Percentiles rank a stretch among this genome's conserved stretches.
Evolutionary conservation across 345 rosid species (phyloP).

Genomic region (Syzygium oleosum): DNA sequence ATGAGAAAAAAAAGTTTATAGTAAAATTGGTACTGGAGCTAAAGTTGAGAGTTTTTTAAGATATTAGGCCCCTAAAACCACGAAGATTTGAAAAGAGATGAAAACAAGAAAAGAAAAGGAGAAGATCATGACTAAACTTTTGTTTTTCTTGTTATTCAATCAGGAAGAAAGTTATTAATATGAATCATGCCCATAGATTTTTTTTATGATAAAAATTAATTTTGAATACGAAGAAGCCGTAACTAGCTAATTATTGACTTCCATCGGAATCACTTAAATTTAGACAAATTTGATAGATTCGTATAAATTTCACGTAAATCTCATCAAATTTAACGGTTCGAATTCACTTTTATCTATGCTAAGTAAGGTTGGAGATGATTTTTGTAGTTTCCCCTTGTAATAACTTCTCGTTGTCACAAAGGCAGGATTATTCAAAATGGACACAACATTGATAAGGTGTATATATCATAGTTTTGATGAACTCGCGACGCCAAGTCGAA

Average conservation of each 20-base stretch:
- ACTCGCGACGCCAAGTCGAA: no score
- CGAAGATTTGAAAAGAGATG: neutral
- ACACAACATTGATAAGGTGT: neutral
- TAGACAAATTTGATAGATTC: neutral
- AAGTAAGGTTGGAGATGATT: neutral
- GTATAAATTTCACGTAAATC: neutral
- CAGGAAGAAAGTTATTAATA: neutral
- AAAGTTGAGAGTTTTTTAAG: no score
- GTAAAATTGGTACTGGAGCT: no score
- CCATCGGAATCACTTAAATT: accelerated
- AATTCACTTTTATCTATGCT: neutral
- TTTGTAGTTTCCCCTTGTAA: neutral
- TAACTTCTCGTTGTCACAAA: neutral
- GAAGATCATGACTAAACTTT: neutral
- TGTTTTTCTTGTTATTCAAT: neutral
- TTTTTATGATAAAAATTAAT: neutral
- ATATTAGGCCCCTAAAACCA: no score
- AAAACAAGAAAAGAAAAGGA: neutral
- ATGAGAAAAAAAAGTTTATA: no score
- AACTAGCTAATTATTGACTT: neutral
- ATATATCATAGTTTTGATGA: neutral
- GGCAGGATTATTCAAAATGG: neutral
- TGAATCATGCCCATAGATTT: neutral
- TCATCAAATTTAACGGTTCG: neutral
- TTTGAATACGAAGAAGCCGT: accelerated